Percentiles rank a stretch among this genome's conserved stretches.
Conservation (phyloP, 169 alveolate genomes). For the Eimeria acervulina region DNA sequence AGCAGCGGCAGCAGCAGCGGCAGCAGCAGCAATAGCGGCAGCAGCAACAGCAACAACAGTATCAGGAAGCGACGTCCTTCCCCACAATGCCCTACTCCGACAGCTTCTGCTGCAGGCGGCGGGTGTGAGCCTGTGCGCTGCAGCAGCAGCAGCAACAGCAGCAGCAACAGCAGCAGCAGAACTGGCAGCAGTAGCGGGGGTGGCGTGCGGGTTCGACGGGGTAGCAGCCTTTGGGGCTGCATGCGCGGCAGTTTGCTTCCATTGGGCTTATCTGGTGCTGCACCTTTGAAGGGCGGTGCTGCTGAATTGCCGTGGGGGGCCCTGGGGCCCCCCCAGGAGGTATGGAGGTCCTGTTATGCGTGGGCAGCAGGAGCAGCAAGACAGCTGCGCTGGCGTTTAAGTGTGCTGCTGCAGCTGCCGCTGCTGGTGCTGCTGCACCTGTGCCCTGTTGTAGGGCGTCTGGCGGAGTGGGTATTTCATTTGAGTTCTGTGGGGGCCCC, state of each 20-base stretch:
- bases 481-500: slow-evolving; percentile 40
- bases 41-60: slow-evolving; percentile 34
- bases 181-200: slow-evolving; percentile 41
- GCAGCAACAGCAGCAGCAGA: slow-evolving; percentile 52
- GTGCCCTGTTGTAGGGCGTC: slow-evolving; percentile 55
- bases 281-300: not conserved
- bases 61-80: not conserved
- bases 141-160: slow-evolving; percentile 33
- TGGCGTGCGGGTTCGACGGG: not conserved
- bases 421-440: slow-evolving; percentile 52
- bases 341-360: not conserved
- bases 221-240: not conserved
- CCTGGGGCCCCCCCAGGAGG: slow-evolving; percentile 62
- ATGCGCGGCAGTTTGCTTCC: not conserved
- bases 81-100: not conserved
- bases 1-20: slow-evolving; percentile 56
- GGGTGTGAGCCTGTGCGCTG: not conserved
- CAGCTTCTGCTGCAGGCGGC: not conserved
- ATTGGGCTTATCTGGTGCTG: not conserved
- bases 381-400: not conserved
- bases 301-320: slow-evolving; percentile 4
- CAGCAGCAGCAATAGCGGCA: slow-evolving; percentile 47
- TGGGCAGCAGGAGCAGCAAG: slow-evolving; percentile 18
- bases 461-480: slow-evolving; percentile 49
- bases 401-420: slow-evolving; percentile 65